Evolutionary conservation across 2,329 filamentous ascomycete genomes (phyloP).

Genomic region (Pestalotiopsis sp.): DNA sequence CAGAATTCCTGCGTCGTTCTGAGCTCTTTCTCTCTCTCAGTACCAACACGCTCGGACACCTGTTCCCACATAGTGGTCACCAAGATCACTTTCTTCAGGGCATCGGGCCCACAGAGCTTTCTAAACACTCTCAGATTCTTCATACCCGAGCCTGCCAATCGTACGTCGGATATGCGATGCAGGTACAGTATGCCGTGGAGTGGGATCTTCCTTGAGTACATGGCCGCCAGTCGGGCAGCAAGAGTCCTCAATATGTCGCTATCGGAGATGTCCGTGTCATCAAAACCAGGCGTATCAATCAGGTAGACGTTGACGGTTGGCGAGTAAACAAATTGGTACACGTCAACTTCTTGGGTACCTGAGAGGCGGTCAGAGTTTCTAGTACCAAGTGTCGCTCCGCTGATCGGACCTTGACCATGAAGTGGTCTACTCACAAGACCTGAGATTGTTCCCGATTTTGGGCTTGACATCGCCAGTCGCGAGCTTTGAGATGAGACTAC

Average conservation of each 20-base stretch:
- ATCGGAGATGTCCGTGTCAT: background rate
- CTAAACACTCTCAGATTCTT: background rate
- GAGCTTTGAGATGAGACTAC: background rate
- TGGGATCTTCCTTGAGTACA: background rate
- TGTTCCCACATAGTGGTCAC: background rate
- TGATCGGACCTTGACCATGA: background rate
- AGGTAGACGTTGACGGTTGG: background rate
- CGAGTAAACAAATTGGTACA: background rate
- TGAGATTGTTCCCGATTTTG: background rate
- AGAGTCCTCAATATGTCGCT: background rate
- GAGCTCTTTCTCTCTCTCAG: background rate
- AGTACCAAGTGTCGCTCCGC: fast-evolving
- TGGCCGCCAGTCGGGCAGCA: background rate
- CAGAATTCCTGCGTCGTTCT: background rate
- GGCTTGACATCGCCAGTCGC: background rate
- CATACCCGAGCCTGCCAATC: background rate
- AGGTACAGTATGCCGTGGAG: background rate
- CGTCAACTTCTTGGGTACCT: background rate
- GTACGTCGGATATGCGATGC: background rate
- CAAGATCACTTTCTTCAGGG: background rate
- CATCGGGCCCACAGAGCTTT: background rate
- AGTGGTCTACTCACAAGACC: background rate
- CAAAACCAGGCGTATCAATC: background rate
- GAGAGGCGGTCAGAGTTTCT: background rate
- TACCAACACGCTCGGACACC: background rate